Evolutionary conservation across 2,329 filamentous ascomycete genomes (phyloP), one percentile per base, ranked within the genome.

Genomic region (Aspergillus ochraceoroseus): DNA sequence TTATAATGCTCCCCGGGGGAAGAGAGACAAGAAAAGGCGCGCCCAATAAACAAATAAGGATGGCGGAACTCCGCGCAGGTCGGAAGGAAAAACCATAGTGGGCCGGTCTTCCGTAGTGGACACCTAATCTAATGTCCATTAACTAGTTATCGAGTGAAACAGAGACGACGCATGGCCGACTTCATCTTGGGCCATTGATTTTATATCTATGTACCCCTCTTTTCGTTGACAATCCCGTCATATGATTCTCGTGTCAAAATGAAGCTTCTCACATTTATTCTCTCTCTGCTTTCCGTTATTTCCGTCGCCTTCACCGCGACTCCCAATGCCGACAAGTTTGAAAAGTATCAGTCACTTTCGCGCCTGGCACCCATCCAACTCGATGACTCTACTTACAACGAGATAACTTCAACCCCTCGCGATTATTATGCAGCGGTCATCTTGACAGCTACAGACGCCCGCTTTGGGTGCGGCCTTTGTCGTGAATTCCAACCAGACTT

Each of bases 401-500:
- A 85, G 51, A 70, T 96, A 52, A 94, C 86, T 2, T 70, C 78
- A 11, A 68, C 77, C 1, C 87, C 89, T 8, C 80, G 92, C 52
- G 85, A 98, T 67, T 94, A 95, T 65, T 81, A 81, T 26, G 76
- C 85, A 18, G 83, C 82, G 2, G 77, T 98, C 2, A 77, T 98
- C 9, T 71, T 98, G 51, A 98, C 92, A 1, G 92, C 92, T 25
- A 69, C 89, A 57, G 89, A 95, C 52, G 59, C 80, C 20, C 79
- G 87, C 43, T 95, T 86, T 61, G 86, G 85, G 45, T 98, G 92
- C 64, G 73, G 81, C 51, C 73, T 96, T 33, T 98, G 92, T 66
- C 77, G 80, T 37, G 87, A 94, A 38, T 95, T 98, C 65, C 85
- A 95, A 64, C 84, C 89, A 1, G 92, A 98, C 68, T 98, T 88